These are phyloP conservation scores for Atractiella rhizophila DNA, from an alignment of 768 basidiomycete genomes.

Conservation along the genomic window DNA sequence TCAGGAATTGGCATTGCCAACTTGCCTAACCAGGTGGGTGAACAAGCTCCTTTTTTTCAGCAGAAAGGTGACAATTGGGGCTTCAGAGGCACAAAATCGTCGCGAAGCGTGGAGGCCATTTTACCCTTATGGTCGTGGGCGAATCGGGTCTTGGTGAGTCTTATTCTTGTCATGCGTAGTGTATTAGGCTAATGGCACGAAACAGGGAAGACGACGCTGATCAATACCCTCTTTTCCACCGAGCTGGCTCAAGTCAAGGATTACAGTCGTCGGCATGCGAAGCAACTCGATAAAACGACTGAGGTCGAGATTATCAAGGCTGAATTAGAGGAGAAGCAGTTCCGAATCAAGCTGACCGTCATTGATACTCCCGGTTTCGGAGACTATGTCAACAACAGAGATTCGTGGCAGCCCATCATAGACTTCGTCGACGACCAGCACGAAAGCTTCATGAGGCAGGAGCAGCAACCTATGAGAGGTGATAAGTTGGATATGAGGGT, in stretches of 20 bases:
- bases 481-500: slow-evolving; percentile 90
- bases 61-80: too few species aligned
- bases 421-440: slow-evolving; percentile 53
- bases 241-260: slow-evolving; percentile 80
- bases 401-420: slow-evolving; percentile 93
- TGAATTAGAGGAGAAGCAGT: slow-evolving; percentile 92
- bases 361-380: slow-evolving; percentile 98
- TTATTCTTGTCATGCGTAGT: slow-evolving; percentile 6
- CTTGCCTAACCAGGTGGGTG: slow-evolving; percentile 78
- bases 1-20: slow-evolving; percentile 73
- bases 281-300: slow-evolving; percentile 95
- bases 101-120: slow-evolving; percentile 85
- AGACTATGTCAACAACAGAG: slow-evolving; percentile 99
- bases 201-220: slow-evolving; percentile 29
- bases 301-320: slow-evolving; percentile 95
- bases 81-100: slow-evolving; percentile 86
- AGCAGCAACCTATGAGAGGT: slow-evolving; percentile 85
- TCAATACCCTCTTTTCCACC: slow-evolving; percentile 97
- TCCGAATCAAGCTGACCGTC: slow-evolving; percentile 97
- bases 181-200: background rate
- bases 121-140: slow-evolving; percentile 99
- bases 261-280: slow-evolving; percentile 63
- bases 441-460: slow-evolving; percentile 36
- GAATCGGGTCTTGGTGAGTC: slow-evolving; percentile 85
- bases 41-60: too few species aligned